Conservation (phyloP, 2,329 filamentous ascomycete species). For the Chaetomium sp. region DNA sequence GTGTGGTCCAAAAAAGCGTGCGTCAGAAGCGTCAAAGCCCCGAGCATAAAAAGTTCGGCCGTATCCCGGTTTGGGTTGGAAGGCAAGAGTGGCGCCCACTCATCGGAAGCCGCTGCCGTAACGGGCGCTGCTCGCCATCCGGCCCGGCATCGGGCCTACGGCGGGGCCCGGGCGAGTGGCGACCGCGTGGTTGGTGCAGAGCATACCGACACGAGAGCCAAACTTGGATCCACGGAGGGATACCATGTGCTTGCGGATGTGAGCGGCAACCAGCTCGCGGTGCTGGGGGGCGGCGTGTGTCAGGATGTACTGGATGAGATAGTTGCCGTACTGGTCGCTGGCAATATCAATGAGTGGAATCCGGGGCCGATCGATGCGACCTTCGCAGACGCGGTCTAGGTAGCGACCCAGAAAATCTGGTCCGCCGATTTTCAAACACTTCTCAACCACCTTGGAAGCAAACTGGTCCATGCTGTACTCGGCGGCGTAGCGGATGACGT, state of each 20-base stretch:
- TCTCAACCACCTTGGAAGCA: constrained; percentile 97
- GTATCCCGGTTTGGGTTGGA: background rate
- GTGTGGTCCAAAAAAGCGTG: constrained; percentile 6
- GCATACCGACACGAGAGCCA: constrained; percentile 95
- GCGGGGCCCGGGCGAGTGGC: constrained; percentile 84
- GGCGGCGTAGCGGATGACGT: constrained; percentile 85
- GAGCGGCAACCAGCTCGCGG: constrained; percentile 83
- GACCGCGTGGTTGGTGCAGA: constrained; percentile 91
- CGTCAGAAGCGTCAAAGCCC: background rate
- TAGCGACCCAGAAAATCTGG: constrained; percentile 87
- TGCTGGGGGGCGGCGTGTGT: constrained; percentile 82
- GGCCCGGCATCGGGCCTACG: constrained; percentile 56
- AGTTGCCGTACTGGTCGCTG: constrained; percentile 98
- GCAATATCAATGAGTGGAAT: constrained; percentile 98
- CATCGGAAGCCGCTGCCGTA: constrained; percentile 55
- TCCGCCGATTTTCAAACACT: constrained; percentile 95
- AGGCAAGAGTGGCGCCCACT: constrained; percentile 15
- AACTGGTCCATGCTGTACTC: constrained; percentile 99
- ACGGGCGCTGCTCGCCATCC: constrained; percentile 52
- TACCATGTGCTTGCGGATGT: constrained; percentile 99
- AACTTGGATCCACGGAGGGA: constrained; percentile 97
- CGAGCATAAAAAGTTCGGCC: too few relatives aligned
- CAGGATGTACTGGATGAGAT: constrained; percentile 94
- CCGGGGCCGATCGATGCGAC: constrained; percentile 80
- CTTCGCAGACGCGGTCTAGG: constrained; percentile 88